phyloP scores from a whole-genome alignment of 345 rosid genomes.

The Erodium maritimum region DNA sequence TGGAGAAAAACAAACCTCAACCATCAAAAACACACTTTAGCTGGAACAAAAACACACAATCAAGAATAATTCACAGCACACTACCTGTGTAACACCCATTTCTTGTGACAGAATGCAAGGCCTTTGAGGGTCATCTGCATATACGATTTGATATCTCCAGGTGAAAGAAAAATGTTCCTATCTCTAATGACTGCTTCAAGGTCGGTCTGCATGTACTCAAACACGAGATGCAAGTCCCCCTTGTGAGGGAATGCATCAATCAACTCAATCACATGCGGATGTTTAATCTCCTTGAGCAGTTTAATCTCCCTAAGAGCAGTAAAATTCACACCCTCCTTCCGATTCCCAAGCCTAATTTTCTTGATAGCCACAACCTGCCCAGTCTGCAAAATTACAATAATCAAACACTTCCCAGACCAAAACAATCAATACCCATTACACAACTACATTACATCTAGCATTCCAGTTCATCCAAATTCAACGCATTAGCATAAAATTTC shows the following conservation, averaged over 20 bases:
- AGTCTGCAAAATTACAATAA: constrained; percentile 33
- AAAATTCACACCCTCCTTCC: constrained; percentile 87
- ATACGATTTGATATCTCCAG: constrained; percentile 84
- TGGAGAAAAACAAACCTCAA: constrained; percentile 17
- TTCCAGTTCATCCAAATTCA: not conserved
- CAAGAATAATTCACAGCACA: constrained; percentile 5
- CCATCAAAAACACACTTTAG: constrained; percentile 8
- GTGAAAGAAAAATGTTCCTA: constrained; percentile 75
- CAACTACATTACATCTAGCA: too few species aligned
- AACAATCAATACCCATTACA: too few species aligned
- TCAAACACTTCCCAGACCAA: not conserved
- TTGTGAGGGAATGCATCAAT: constrained; percentile 92
- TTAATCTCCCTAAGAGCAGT: constrained; percentile 95
- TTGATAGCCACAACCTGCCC: constrained; percentile 81
- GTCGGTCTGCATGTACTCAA: constrained; percentile 96
- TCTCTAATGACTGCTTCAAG: constrained; percentile 94
- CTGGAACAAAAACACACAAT: constrained; percentile 6
- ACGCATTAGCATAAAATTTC: not conserved
- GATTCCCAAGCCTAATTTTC: constrained; percentile 88
- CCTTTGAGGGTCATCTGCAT: constrained; percentile 89
- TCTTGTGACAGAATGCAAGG: constrained; percentile 73
- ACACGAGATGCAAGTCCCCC: constrained; percentile 91
- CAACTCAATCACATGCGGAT: constrained; percentile 71
- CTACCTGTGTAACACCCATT: constrained; percentile 95
- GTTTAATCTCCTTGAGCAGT: constrained; percentile 79